These are phyloP conservation scores for Nematodospora valgi DNA, from an alignment of 805 yeast genomes.

Conservation along the genomic window DNA sequence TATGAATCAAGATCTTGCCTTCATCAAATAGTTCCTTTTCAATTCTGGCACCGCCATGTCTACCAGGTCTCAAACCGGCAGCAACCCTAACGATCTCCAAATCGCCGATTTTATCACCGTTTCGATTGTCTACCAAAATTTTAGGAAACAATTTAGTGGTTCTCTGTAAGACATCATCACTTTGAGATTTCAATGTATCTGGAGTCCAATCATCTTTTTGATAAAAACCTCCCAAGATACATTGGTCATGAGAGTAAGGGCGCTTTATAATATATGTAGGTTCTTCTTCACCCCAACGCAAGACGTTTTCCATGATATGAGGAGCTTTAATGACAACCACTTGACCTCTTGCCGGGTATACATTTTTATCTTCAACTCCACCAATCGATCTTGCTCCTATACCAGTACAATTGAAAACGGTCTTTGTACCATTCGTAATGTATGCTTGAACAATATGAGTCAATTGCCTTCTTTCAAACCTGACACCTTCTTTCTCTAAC, in stretches of 20 bases:
- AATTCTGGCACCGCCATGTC: constrained; percentile 73
- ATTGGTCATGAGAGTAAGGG: constrained; percentile 61
- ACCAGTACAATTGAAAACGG: constrained; percentile 76
- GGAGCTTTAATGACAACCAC: constrained; percentile 73
- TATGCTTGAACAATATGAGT: constrained; percentile 58
- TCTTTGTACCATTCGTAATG: constrained; percentile 26
- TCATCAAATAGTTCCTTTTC: constrained; percentile 45
- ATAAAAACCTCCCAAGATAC: constrained; percentile 72
- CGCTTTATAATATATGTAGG: constrained; percentile 72
- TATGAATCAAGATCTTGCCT: constrained; percentile 46
- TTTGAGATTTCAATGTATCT: constrained; percentile 54
- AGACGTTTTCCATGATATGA: constrained; percentile 54
- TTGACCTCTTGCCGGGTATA: constrained; percentile 79
- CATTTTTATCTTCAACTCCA: constrained; percentile 59
- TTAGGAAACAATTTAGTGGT: constrained; percentile 52
- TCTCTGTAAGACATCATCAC: constrained; percentile 59
- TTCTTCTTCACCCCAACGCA: constrained; percentile 56
- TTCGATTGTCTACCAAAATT: constrained; percentile 35
- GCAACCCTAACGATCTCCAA: constrained; percentile 59
- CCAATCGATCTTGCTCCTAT: constrained; percentile 61
- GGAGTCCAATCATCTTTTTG: constrained; percentile 62
- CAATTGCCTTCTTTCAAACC: constrained; percentile 43
- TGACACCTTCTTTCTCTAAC: constrained; percentile 48
- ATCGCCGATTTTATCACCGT: constrained; percentile 30
- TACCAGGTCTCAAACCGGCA: constrained; percentile 74